phyloP scores from a whole-genome alignment of 495 filamentous ascomycete species.

The Penicillium subrubescens region DNA sequence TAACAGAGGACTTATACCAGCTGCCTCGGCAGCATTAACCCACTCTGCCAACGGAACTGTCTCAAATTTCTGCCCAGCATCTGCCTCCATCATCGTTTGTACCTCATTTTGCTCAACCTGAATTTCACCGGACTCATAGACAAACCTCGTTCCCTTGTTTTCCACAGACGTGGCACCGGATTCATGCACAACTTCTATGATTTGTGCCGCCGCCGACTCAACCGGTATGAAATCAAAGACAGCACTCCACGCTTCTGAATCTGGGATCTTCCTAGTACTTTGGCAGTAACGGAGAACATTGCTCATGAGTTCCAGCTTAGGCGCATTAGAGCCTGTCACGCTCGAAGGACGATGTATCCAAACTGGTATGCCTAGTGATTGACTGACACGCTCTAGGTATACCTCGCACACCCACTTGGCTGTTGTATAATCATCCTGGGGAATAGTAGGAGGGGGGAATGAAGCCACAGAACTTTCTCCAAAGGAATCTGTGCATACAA shows the following conservation, averaged over 20 bases:
- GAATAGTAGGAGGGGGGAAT: conserved; percentile 16
- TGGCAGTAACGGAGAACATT: conserved; percentile 27
- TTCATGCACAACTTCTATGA: conserved; percentile 14
- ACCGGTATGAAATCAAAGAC: conserved; percentile 32
- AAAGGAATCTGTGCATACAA: conserved; percentile 20
- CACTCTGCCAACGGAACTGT: conserved; percentile 18
- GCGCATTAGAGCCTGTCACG: conserved; percentile 15
- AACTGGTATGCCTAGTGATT: conserved; percentile 31
- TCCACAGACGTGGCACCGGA: background rate
- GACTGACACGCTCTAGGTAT: conserved; percentile 40
- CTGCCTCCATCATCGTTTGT: conserved; percentile 18
- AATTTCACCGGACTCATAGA: conserved; percentile 25
- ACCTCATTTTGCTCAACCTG: conserved; percentile 19
- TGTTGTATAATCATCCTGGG: conserved; percentile 48
- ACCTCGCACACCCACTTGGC: conserved; percentile 59
- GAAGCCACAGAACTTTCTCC: conserved; percentile 22
- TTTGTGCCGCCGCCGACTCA: conserved; percentile 21
- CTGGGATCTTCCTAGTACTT: conserved; percentile 21
- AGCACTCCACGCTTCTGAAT: conserved; percentile 21
- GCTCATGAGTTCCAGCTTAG: conserved; percentile 29
- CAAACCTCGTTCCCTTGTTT: background rate
- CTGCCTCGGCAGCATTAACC: conserved; percentile 22
- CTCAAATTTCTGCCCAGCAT: conserved; percentile 16
- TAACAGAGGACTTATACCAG: conserved; percentile 26
- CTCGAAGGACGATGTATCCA: conserved; percentile 44